These are phyloP conservation scores for Monascus ruber DNA, from an alignment of 2,329 filamentous ascomycete genomes.

Conservation along the genomic window DNA sequence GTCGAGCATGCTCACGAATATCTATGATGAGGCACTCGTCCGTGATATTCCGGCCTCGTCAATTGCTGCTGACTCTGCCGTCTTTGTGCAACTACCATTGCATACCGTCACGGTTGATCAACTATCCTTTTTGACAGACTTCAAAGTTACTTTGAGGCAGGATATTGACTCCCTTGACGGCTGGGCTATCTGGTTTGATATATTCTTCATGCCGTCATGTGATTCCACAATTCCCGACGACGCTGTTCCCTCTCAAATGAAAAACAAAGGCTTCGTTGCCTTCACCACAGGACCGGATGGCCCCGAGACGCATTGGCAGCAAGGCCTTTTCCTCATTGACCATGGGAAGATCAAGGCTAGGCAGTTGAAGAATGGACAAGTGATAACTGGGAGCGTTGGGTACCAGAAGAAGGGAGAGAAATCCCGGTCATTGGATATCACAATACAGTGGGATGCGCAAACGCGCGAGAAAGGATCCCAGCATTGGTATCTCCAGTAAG, in stretches of 20 bases:
- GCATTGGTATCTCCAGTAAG: conserved; percentile 31
- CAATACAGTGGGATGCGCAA: conserved; percentile 48
- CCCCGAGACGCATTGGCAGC: conserved; percentile 80
- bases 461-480: conserved; percentile 31
- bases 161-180: conserved; percentile 66
- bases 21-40: conserved; percentile 72
- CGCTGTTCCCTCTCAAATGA: conserved; percentile 50
- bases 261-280: conserved; percentile 52
- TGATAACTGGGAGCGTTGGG: conserved; percentile 54
- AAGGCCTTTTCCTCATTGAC: conserved; percentile 63
- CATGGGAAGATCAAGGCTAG: conserved; percentile 38
- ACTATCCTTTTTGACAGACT: conserved; percentile 61
- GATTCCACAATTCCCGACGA: conserved; percentile 41
- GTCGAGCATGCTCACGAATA: conserved; percentile 74
- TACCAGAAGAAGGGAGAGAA: conserved; percentile 61
- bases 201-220: conserved; percentile 64
- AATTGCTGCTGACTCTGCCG: conserved; percentile 41
- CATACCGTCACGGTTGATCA: conserved; percentile 61
- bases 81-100: conserved; percentile 67
- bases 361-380: conserved; percentile 42
- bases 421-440: conserved; percentile 56
- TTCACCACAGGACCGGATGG: conserved; percentile 78
- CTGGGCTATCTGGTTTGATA: conserved; percentile 88
- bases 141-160: conserved; percentile 49
- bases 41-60: conserved; percentile 53